A percentile compares a stretch with the other conserved stretches of the same genome.
Evolutionary conservation across 805 yeast genomes (phyloP).

Genomic region (Nakazawaea ishiwadae): DNA sequence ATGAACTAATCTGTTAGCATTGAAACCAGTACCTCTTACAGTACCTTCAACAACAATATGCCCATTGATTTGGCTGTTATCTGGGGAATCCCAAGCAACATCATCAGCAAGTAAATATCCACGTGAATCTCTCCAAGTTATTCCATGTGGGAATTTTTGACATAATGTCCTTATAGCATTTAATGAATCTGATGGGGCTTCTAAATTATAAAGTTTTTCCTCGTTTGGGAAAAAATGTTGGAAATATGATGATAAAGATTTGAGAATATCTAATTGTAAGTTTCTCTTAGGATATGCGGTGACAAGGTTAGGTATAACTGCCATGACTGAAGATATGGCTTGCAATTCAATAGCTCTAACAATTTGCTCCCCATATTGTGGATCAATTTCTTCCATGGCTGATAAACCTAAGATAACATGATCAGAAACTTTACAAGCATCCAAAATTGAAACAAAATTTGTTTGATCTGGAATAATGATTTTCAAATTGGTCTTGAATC

Average conservation of each 20-base stretch:
- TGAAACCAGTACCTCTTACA: constrained; percentile 83
- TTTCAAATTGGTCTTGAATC: constrained; percentile 74
- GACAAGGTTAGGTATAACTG: constrained; percentile 73
- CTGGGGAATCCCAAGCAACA: constrained; percentile 34
- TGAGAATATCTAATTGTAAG: constrained; percentile 65
- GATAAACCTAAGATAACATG: constrained; percentile 87
- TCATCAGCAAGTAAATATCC: constrained; percentile 80
- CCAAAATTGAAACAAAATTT: constrained; percentile 66
- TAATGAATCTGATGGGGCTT: constrained; percentile 59
- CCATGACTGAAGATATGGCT: constrained; percentile 81
- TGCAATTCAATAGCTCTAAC: constrained; percentile 86
- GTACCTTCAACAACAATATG: constrained; percentile 68
- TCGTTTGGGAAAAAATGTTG: constrained; percentile 76
- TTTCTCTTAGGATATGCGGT: constrained; percentile 66
- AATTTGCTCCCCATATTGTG: constrained; percentile 79
- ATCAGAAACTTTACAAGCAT: constrained; percentile 87
- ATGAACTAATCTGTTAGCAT: constrained; percentile 73
- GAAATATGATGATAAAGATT: constrained; percentile 61
- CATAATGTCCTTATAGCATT: constrained; percentile 73
- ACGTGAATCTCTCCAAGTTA: constrained; percentile 91
- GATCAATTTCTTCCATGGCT: constrained; percentile 78
- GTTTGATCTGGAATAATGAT: constrained; percentile 66
- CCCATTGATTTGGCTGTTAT: constrained; percentile 29
- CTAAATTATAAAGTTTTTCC: constrained; percentile 72
- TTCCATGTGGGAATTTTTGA: constrained; percentile 80